Conservation (phyloP, 176 grass and related monocot genomes). For the Chloris gayana region DNA sequence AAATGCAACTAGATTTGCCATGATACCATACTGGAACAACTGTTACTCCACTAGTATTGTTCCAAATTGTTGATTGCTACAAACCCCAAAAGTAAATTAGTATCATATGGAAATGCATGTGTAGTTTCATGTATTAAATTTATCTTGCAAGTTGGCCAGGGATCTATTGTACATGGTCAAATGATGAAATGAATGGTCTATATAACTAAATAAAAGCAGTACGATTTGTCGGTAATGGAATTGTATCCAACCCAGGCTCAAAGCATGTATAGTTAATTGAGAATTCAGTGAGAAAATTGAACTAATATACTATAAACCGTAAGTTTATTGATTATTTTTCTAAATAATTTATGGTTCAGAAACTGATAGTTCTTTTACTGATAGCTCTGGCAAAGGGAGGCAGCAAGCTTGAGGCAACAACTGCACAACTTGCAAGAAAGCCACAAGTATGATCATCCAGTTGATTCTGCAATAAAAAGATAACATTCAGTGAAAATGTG, state of each 20-base stretch:
- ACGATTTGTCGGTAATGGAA: neutral
- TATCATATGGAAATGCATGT: neutral
- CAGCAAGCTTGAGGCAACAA: conserved; percentile 82
- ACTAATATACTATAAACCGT: neutral
- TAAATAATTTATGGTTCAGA: neutral
- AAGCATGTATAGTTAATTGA: neutral
- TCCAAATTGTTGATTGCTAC: neutral
- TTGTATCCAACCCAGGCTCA: neutral
- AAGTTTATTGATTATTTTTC: conserved; percentile 1
- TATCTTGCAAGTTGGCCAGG: neutral
- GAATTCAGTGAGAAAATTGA: neutral
- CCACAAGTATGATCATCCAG: conserved; percentile 60
- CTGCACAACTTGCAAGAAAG: conserved; percentile 78
- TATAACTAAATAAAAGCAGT: conserved; percentile 23
- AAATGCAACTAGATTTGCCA: neutral
- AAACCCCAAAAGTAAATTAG: neutral
- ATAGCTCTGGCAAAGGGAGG: conserved; percentile 74
- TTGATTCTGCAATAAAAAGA: conserved; percentile 45
- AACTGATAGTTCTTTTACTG: conserved; percentile 38
- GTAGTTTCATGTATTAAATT: neutral
- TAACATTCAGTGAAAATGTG: neutral
- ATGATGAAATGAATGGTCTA: neutral
- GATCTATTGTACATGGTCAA: neutral
- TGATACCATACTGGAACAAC: neutral
- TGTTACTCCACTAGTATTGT: neutral